Evolutionary conservation across 768 basidiomycete genomes (phyloP), one percentile per base, ranked within the genome.

Genomic region (Thelephora aurantiotincta): DNA sequence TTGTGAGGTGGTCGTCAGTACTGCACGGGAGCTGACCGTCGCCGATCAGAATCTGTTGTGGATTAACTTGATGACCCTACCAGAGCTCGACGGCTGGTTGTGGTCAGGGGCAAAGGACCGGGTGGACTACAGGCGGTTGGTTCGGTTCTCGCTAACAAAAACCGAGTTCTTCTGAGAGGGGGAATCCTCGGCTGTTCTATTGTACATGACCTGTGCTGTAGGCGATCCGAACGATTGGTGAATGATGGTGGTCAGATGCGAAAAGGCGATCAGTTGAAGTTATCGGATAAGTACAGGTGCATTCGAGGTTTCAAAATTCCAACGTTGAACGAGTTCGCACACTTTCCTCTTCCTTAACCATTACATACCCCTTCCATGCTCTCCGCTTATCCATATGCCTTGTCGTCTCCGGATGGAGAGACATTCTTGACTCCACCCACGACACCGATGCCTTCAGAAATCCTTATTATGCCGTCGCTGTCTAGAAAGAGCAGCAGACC

Each of bases 81-180:
- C 80, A 3, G 69, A 75, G 41, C 51, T 89, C 50, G 81, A 89
- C 56, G 73, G 72, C 56, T 91, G 85, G 84, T 60, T 90, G n/a
- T 86, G 87, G 83, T 69, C 77, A 30, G 73, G 85, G 4, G 84
- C 83, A 34, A 89, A 91, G 58, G 85, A 87, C 54, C 68, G 84
- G 52, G 54, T 63, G 26, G 86, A 87, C 60, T 88, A 87, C 57
- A 67, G 82, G 45, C 63, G 63, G 44, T 65, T 90, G 35, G 69
- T 70, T 53, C 67, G 87, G 52, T 83, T 89, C 56, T 80, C 73
- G n/a, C 63, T 75, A 58, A 66, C 68, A 48, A 66, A 78, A 50
- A 85, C 85, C 0, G 65, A 74, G 35, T 87, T 78, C 60, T 92
- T 86, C 60, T 90, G 61, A 71, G 18, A 35, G 46, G 41, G n/a